Base-by-base conservation (phyloP, 1,139 yeast species). In the Sugiyamaella grinbergsii region DNA sequence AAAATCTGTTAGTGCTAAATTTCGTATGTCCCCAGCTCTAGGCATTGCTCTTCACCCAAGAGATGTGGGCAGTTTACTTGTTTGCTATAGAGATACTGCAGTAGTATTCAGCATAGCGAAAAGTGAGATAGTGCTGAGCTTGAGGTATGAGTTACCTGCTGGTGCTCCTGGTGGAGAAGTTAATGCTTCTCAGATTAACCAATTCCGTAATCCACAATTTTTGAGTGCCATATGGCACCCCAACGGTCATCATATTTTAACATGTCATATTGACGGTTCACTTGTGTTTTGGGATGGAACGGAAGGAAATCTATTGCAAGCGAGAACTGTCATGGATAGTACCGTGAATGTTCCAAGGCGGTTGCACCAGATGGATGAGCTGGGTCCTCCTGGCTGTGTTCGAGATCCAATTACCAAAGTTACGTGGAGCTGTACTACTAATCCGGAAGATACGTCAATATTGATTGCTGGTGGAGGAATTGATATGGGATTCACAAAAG, bases 261-360 rank as follows among this genome's bases (percentile, higher is more conserved):
- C 96, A 0, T 78, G 82, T 1, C 95, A 91, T 64, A 80, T 72
- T 16, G 97, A 91, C 61, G 93, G 91, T 47, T 79, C 95, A 0
- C 63, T 94, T 42, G 96, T 81, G 4, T 93, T 93, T 62, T 94
- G 98, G 97, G 98, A 93, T 67, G 83, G 88, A 0, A 77, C 81
- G 33, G 83, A 83, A 37, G 96, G 94, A 0, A 79, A 80, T 11
- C 69, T 83, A 42, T 72, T 93, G 5, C 83, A 83, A 51, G 91
- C 96, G 0, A 77, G 98, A 59, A 79, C 88, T 1, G 59, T 86
- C 5, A 77, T 79, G 53, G 94, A 86, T 48, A 73, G 81, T 3
- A 78, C 81, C 51, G 78, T 89, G 22, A 83, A 89, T 61, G 66
- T 70, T 23, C 83, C 86, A 60, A 53, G 62, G 6, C 46, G 54